phyloP scores from a whole-genome alignment of 306 rosid species.

The Comarum palustre region DNA sequence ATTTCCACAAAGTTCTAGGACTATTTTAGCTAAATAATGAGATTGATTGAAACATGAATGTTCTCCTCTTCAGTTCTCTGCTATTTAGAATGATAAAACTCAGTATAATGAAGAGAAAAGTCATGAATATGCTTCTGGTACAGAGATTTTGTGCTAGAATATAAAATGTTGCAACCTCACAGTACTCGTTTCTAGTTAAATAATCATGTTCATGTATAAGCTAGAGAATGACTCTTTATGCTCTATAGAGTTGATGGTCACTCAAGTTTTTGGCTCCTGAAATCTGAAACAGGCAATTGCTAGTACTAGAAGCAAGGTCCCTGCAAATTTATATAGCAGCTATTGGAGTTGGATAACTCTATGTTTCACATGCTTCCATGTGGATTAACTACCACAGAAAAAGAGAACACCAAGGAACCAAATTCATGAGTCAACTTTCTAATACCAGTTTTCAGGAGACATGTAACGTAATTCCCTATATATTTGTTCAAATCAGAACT shows the following conservation, averaged over 20 bases:
- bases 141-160: background rate
- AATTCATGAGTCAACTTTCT: conserved; percentile 8
- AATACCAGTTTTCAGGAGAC: conserved; percentile 6
- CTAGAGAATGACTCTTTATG: background rate
- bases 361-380: conserved; percentile 18
- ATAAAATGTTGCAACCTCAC: background rate
- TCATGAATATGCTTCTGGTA: conserved; percentile 5
- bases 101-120: background rate
- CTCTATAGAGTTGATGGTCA: background rate
- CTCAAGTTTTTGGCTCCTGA: background rate
- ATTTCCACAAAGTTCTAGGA: background rate
- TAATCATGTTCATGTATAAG: background rate
- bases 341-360: background rate
- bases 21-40: background rate
- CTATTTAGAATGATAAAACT: background rate
- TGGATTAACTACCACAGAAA: background rate
- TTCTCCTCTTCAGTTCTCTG: background rate
- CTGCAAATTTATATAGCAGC: background rate
- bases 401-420: conserved; percentile 9
- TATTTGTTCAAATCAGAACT: conserved; percentile 12
- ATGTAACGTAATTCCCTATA: conserved; percentile 24
- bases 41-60: background rate
- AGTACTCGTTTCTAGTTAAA: background rate
- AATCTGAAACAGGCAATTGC: background rate
- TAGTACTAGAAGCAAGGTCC: background rate